Base-by-base conservation (phyloP, 257 asterid genomes). In the Capsicum pubescens region DNA sequence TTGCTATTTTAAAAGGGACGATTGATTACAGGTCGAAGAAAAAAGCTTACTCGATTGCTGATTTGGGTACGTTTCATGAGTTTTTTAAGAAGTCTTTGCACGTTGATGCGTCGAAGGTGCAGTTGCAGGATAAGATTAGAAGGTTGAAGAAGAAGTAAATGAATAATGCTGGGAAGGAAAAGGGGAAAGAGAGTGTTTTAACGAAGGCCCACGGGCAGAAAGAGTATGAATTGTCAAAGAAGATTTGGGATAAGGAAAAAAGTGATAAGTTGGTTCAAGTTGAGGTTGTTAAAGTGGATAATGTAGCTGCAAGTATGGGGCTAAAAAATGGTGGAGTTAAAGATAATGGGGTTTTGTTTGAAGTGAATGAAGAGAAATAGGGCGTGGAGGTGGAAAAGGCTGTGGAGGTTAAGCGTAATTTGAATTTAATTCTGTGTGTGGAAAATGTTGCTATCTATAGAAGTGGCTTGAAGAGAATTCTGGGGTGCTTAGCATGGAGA, bases 51-150 rank as follows among this genome's bases (percentile, higher is more conserved):
- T 93, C 96, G 0, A 15, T 79, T 26, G 46, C 89, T 12, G 88
- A 93, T 78, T 26, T 89, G 85, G 66, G 71, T 39, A 92, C 82
- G 6, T 94, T 94, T 71, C 90, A 82, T 39, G 94, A 90, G 3
- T 93, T 89, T 35, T 89, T 93, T 4, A 90, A 86, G 86, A 81
- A 88, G 1, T 88, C 86, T 39, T n/a, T 94, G 74, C 94, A 86
- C 16, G 72, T 87, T 0, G 92, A 87, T 26, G 89, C 88, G 32
- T 84, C 81, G 1, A 87, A 85, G 85, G 14, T 82, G n/a, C 98
- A 94, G 79, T 46, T 94, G 88, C 92, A 84, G 80, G 88, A 88
- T 26, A 93, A 94, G 85, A 90, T 94, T 7, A 83, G 91, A 83
- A 90, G 91, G 88, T 67, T 92, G 32, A 26, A 26, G n/a, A n/a